Evolutionary conservation across 306 rosid genomes (phyloP), one percentile per base, ranked within the genome.

Genomic region (Citrullus mucosospermus): DNA sequence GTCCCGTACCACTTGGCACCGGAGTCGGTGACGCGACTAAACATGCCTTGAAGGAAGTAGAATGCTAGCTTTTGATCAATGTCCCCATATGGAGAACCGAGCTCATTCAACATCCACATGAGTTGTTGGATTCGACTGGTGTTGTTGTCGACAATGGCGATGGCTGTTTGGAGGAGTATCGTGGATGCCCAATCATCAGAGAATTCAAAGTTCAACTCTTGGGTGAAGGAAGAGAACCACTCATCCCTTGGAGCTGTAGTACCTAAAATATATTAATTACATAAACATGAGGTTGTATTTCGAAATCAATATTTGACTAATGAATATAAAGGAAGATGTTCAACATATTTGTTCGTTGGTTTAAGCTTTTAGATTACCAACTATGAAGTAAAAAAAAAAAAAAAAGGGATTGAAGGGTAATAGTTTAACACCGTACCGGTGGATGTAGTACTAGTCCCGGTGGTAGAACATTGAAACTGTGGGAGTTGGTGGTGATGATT

Each of bases 101-200:
- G 89, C 71, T 95, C 98, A 78, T 95, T 95, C 66, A 95, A 96
- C 95, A 91, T 92, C 98, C 98, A 95, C 90, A 92, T 85, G 55
- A 95, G 96, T 50, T 92, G 96, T 51, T 92, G 96, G 41, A 89
- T 82, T 6, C 92, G 91, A 0, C 82, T 36, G 76, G 80, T 86
- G 85, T 91, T 89, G 82, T 89, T 92, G 41, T 90, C 89, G 0
- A 92, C 91, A 2, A 92, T 81, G 81, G 98, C 95, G 0, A 87
- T 88, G 57, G 97, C 93, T 1, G 92, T 83, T 67, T 95, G 93
- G 6, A 87, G 80, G 51, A 95, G 96, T 44, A 89, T 59, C 5
- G 88, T 90, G 0, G 85, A 76, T 5, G 96, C 85, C 98, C 98
- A 95, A 82, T 84, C 91, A 39, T 80, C 83, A 22, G 97, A 88